Base-by-base conservation (phyloP, 2,329 filamentous ascomycete genomes). In the Pseudocercospora vitis region DNA sequence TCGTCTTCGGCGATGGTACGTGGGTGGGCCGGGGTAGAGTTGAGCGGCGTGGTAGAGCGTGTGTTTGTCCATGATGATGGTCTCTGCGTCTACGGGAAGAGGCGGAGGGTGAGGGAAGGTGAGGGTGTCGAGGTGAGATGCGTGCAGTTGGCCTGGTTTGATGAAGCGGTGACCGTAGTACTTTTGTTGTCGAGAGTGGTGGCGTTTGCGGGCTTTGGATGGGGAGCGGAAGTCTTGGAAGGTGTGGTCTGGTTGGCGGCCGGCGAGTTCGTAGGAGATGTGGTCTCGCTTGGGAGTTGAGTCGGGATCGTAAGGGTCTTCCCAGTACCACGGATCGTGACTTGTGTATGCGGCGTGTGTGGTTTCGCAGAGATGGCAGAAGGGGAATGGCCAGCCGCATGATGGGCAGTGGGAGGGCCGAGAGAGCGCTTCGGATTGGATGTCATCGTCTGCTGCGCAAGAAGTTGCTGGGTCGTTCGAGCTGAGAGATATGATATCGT, bases 201-300 rank as follows among this genome's bases (percentile, higher is more conserved):
- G 18, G 4, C 60, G 58, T 18, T 54, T 37, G 19, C 44, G 48
- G 21, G 58, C 51, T 49, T 58, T 52, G 18, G 58, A 42, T 8
- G 49, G 40, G 1, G 58, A 62, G 28, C 60, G 56, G 16, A 58
- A 48, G 48, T 62, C 58, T n/a, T 7, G 32, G 48, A 59, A 62
- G 28, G 52, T 47, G 39, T 49, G 51, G 9, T 52, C 48, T 26
- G 35, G 14, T 4, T 37, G n/a, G 11, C 56, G 58, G 5, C 56
- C 52, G 9, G 46, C 31, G 5, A 51, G 11, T 7, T 52, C 49
- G 45, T 58, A 53, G 19, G 44, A 19, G 28, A 53, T 52, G 12
- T 42, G 44, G 9, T 31, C 29, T 14, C 23, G 21, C 1, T 37
- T n/a, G 7, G 9, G 32, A 2, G 3, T 24, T 16, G 48, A 51